phyloP scores from a whole-genome alignment of 306 rosid genomes.

The Begonia masoniana region DNA sequence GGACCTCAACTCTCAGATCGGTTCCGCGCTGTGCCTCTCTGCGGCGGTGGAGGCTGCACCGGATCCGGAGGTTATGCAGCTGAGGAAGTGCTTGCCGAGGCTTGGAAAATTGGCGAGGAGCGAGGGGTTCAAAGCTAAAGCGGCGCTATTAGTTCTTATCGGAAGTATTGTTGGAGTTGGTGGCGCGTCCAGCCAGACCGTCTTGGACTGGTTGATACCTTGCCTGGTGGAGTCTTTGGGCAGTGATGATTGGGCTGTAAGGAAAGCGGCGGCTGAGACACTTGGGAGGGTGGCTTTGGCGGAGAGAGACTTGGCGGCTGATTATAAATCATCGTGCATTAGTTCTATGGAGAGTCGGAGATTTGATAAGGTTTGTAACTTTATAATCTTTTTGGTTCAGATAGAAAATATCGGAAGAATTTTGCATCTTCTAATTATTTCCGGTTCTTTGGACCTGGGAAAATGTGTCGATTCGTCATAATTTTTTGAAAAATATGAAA shows the following conservation, averaged over 20 bases:
- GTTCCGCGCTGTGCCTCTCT: constrained; percentile 82
- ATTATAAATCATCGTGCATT: constrained; percentile 44
- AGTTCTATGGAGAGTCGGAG: constrained; percentile 69
- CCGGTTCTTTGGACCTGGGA: not conserved
- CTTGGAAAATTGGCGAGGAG: constrained; percentile 69
- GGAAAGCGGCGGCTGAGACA: constrained; percentile 85
- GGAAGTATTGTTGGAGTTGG: constrained; percentile 64
- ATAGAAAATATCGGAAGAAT: not conserved
- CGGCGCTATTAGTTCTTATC: constrained; percentile 57
- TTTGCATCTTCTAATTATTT: not conserved
- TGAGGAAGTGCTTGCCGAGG: constrained; percentile 48
- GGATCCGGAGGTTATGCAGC: constrained; percentile 40
- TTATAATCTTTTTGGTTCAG: constrained; percentile 6
- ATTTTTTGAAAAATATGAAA: too few relatives aligned
- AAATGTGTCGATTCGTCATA: not conserved
- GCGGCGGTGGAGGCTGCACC: constrained; percentile 81
- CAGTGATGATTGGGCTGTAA: constrained; percentile 82
- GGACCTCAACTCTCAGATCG: constrained; percentile 79
- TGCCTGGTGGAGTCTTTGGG: constrained; percentile 52
- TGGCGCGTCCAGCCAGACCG: constrained; percentile 52
- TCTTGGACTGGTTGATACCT: constrained; percentile 79
- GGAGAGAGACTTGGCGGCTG: constrained; percentile 51
- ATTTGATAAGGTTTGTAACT: constrained; percentile 67
- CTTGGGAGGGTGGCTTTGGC: constrained; percentile 53
- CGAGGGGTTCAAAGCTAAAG: constrained; percentile 67